These are phyloP conservation scores for Haplosporangium sp. DNA, from an alignment of 371 early-diverging fungal genomes.

Conservation along the genomic window DNA sequence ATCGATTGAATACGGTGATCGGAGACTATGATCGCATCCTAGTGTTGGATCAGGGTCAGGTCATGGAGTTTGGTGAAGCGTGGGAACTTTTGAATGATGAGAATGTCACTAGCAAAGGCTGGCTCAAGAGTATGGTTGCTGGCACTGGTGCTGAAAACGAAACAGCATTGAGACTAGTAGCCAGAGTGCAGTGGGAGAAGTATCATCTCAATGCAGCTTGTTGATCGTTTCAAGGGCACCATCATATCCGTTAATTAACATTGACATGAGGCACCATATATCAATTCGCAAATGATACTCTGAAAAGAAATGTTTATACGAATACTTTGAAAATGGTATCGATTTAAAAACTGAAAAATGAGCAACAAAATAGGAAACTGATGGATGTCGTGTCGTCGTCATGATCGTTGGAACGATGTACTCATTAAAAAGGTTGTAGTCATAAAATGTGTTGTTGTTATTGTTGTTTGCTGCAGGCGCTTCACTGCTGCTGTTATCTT, in stretches of 20 bases:
- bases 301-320: too few relatives aligned
- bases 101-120: conserved; percentile 15
- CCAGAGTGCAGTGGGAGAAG: conserved; percentile 20
- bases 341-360: not conserved
- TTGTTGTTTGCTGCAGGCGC: too few relatives aligned
- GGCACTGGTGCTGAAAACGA: conserved; percentile 45
- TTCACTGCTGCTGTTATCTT: too few relatives aligned
- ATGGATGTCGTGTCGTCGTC: not conserved
- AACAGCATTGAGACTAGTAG: conserved; percentile 10
- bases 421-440: not conserved
- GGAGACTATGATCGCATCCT: conserved; percentile 86
- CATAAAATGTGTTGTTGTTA: not conserved
- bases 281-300: not conserved
- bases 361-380: not conserved
- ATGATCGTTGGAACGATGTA: not conserved
- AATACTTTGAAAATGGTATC: too few relatives aligned
- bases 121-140: conserved; percentile 36
- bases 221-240: not conserved
- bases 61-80: conserved; percentile 76
- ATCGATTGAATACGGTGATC: conserved; percentile 74
- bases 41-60: conserved; percentile 69
- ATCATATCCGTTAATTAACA: not conserved
- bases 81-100: conserved; percentile 57
- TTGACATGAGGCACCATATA: not conserved
- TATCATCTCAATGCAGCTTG: not conserved